These are phyloP conservation scores for Tricladium varicosporioides DNA, from an alignment of 2,329 filamentous ascomycete species.

Conservation along the genomic window DNA sequence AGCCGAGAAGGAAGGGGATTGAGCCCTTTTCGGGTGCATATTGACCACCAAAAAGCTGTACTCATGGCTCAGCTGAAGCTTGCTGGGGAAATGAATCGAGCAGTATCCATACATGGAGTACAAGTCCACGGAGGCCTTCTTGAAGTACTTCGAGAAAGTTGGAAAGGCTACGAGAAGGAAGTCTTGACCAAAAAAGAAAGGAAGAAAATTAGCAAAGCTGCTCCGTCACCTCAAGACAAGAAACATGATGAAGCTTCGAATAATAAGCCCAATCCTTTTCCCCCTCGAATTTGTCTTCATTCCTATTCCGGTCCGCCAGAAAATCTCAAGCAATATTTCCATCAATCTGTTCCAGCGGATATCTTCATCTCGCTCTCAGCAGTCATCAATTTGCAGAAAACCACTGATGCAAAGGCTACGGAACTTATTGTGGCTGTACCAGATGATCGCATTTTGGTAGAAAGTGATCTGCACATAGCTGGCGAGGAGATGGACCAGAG, in stretches of 20 bases:
- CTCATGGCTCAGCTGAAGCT: conserved; percentile 68
- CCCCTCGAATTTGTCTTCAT: conserved; percentile 88
- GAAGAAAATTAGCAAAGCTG: conserved; percentile 43
- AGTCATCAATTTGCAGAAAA: conserved; percentile 71
- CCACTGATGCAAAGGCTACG: conserved; percentile 42
- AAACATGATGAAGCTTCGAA: conserved; percentile 36
- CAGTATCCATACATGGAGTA: conserved; percentile 75
- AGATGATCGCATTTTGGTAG: conserved; percentile 75
- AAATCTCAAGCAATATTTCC: conserved; percentile 73
- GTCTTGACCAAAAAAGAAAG: conserved; percentile 59
- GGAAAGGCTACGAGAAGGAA: conserved; percentile 67
- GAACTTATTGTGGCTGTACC: conserved; percentile 72
- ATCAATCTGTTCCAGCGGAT: conserved; percentile 67
- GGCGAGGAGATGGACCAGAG: conserved; percentile 76
- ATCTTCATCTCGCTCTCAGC: conserved; percentile 89
- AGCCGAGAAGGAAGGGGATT: conserved; percentile 67
- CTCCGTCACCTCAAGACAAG: conserved; percentile 28
- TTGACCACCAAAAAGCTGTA: conserved; percentile 66
- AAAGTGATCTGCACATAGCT: conserved; percentile 86
- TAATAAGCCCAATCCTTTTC: conserved; percentile 60
- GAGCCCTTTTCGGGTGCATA: conserved; percentile 64
- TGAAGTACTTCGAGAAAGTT: conserved; percentile 61
- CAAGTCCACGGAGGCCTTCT: conserved; percentile 58
- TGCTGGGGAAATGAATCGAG: conserved; percentile 65
- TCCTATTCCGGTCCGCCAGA: conserved; percentile 82